Evolutionary conservation across 2,329 filamentous ascomycete genomes (phyloP), one percentile per base, ranked within the genome.

Genomic region (Elsinoe batatas): DNA sequence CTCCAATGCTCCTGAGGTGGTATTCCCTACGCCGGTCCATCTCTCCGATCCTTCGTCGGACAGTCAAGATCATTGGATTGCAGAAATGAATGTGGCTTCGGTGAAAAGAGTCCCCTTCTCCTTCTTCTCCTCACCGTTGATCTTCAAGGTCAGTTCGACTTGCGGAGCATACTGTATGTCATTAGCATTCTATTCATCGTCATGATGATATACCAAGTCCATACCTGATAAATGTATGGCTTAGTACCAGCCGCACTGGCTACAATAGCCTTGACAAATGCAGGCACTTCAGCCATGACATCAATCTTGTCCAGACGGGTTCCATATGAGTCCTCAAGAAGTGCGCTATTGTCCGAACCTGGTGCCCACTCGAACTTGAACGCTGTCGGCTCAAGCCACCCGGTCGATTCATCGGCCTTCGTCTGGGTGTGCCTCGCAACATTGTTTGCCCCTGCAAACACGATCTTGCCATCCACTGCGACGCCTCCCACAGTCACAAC

Each of bases 191-290:
- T 26, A 13, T n/a, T 46, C 18, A 32, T 18, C 4, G 3, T n/a
- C n/a, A 36, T 26, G 26, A 3, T 15, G 26, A 13, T 37, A 22
- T 26, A 30, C 32, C 11, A 15, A 18, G 17, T 7, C 69, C 78
- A 62, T 71, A 91, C 88, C 79, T 95, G 93, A 74, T 96, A 98
- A 64, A 98, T 97, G 71, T 96, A 98, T 4, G 93, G 93, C 76
- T 90, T 93, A 26, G 93, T 95, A 60, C 93, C 93, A 3, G 85
- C 89, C 11, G 91, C 88, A 61, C 81, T 85, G 42, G 88, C 88
- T 22, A 95, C 90, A 67, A 98, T 89, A 64, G 84, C 84, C 81
- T 98, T 98, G 70, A 98, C 85, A 65, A 98, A 95, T 30, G 86
- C 88, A 2, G 93, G 93, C 35, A 98, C 87, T 72, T 98, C 91